Base-by-base conservation (phyloP, 2,329 filamentous ascomycete genomes). In the Epichloe aotearoae region DNA sequence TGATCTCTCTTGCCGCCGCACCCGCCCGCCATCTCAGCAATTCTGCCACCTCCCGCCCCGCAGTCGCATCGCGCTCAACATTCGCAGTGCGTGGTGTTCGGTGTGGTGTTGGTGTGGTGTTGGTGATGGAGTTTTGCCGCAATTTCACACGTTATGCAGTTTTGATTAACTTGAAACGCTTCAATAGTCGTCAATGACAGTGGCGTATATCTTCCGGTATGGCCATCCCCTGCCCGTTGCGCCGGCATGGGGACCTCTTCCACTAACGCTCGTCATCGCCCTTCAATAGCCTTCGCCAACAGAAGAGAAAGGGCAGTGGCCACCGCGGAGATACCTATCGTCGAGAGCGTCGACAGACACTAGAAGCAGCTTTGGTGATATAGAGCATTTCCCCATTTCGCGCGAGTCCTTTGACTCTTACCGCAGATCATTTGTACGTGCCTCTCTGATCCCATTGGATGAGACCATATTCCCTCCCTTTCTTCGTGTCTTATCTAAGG, bases 351-450 rank as follows among this genome's bases (percentile, higher is more conserved):
- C 79, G 5, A 74, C 71, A 57, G 75, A 79, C 56, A 76, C 72
- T 34, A 69, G 70, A 51, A 81, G 77, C 62, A 79, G 84, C 59
- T 73, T 87, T 53, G 82, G 83, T 60, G 88, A 95, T 55, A 90
- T 89, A 59, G 91, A 97, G 64, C 89, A 86, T 14, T 97, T 97
- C 65, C 88, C 86, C 56, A 97, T 97, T 65, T 95, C 90, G 38
- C 80, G 91, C 61, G 93, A 97, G 70, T 96, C 90, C 2, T 97
- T 97, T 63, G 93, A 97, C 66, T 95, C 90, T 3, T 97, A 97
- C 69, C 79, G 93, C 56, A 82, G 93, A 61, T 96, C 90, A 56
- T 97, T 97, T 72, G 91, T 95, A 77, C 59, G 84, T 74, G 14
- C 20, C 12, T 20, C 23, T n/a, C 20, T 23, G 42, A 12, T 30